Base-by-base conservation (phyloP, 140 eudicot species). In the Flaveria floridana region DNA sequence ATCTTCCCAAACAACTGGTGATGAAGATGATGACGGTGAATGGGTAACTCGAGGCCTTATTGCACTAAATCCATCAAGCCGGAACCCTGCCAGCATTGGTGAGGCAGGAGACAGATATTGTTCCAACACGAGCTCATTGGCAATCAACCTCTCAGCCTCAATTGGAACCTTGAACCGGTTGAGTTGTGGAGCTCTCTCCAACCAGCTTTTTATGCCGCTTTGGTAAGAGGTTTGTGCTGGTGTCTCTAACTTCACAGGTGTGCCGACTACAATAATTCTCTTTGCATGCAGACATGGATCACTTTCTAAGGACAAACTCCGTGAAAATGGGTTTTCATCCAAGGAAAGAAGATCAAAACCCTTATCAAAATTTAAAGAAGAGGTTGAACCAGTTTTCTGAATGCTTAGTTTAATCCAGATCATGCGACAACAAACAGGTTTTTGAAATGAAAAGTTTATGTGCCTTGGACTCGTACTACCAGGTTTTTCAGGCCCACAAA, bases 81-180 rank as follows among this genome's bases (percentile, higher is more conserved):
- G 96, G 73, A 93, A 90, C 70, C 99, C 99, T 66, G 94, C 96
- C 72, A 93, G 74, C 87, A 80, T 44, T 13, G 99, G 97, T 68
- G 99, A 90, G 82, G 86, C 96, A 50, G 94, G 94, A 70, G 89
- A 80, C 58, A 90, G 73, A 71, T 78, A 90, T 70, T 86, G 97
- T 76, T 93, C 99, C 72, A 93, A 77, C 26, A 87, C 86, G 62
- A 93, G 88, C 59, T 88, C 96, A 68, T 85, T 88, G 66, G 80
- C 89, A 18, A 80, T 26, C 72, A 90, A 81, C 81, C 96, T 90
- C 84, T 94, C 99, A 7, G 84, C 89, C 89, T 94, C 99, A 52
- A 90, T 52, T 3, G 99, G 99, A 69, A 94, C 94, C 97, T 94
- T 94, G 86, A 88, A 88, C 82, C 99, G 87, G 84, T 76, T 85